Base-by-base conservation (phyloP, 768 basidiomycete species). In the Tricholoma flavovirens region DNA sequence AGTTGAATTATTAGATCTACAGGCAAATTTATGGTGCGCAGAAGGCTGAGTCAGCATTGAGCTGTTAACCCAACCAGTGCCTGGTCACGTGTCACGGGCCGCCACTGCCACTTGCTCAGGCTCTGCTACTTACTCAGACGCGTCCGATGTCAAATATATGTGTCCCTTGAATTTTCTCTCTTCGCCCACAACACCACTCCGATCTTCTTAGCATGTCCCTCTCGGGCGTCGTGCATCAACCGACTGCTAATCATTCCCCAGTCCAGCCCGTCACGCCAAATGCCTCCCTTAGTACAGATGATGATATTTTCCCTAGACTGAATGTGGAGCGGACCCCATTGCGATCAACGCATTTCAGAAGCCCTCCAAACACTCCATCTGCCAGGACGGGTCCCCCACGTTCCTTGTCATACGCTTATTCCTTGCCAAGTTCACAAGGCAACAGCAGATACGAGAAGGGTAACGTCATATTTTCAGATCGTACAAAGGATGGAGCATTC, bases 301-400 rank as follows among this genome's bases (percentile, higher is more conserved):
- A 49, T 19, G 46, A 51, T 50, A 22, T n/a, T 30, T 32, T 36
- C 48, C 5, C 15, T 32, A 45, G 49, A 29, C 26, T 40, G 49
- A n/a, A 21, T 30, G 11, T 53, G 26, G 56, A 59, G 35, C 51
- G 43, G 36, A 45, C 60, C 6, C 48, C 54, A 19, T 45, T 60
- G 14, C 60, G 58, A 10, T 67, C 60, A 56, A 53, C 64, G n/a
- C 64, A 66, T 36, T 67, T 64, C 60, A 63, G 51, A 51, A 67
- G 68, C 22, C 71, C 69, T 22, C 71, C 71, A 30, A 62, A 74
- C 49, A 83, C 85, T 0, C 88, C 88, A 22, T 81, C 86, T 5
- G 73, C 74, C 49, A 76, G 88, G 51, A 89, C 87, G 4, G 88
- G 88, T 11, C 86, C 87, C 30, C 88, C 88, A 4, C 78, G 88